Evolutionary conservation across 176 grass and related monocot species (phyloP).

Genomic region (Neostapfia colusana): DNA sequence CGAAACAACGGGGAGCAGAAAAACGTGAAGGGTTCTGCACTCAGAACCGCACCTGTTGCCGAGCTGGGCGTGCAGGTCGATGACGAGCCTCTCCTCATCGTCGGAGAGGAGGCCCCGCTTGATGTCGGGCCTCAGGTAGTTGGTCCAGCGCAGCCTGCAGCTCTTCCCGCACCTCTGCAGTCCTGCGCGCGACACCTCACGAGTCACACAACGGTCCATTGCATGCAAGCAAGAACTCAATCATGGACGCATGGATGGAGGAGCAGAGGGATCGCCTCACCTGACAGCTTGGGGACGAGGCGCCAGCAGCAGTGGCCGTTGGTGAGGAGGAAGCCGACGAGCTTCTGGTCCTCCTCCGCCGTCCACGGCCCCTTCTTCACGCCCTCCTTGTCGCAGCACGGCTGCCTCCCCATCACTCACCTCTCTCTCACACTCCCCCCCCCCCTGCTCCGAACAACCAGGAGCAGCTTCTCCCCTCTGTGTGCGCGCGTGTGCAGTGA

Average conservation of each 20-base stretch:
- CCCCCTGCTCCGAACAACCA: not conserved
- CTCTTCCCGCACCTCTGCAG: conserved; percentile 91
- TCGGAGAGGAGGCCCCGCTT: conserved; percentile 77
- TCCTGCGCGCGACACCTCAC: conserved; percentile 34
- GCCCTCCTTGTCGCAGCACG: conserved; percentile 84
- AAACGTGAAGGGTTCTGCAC: not conserved
- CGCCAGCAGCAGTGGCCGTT: conserved; percentile 91
- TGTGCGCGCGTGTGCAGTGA: not conserved
- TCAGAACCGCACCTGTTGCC: conserved; percentile 61
- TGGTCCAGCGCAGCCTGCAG: conserved; percentile 91
- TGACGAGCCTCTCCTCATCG: conserved; percentile 70
- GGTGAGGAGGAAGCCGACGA: conserved; percentile 75
- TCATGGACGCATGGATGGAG: not conserved
- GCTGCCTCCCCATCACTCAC: conserved; percentile 75
- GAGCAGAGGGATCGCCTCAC: conserved; percentile 10
- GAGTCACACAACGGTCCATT: not conserved
- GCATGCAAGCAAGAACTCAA: not conserved
- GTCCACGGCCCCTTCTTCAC: conserved; percentile 93
- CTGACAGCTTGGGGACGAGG: conserved; percentile 87
- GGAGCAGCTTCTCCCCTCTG: not conserved
- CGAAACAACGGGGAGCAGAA: not conserved
- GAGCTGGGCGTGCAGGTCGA: conserved; percentile 83
- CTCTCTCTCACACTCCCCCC: not conserved
- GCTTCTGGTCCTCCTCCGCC: conserved; percentile 85
- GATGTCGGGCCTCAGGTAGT: conserved; percentile 91